These are phyloP conservation scores for Penicillium fimorum DNA, from an alignment of 495 filamentous ascomycete species.

Conservation along the genomic window DNA sequence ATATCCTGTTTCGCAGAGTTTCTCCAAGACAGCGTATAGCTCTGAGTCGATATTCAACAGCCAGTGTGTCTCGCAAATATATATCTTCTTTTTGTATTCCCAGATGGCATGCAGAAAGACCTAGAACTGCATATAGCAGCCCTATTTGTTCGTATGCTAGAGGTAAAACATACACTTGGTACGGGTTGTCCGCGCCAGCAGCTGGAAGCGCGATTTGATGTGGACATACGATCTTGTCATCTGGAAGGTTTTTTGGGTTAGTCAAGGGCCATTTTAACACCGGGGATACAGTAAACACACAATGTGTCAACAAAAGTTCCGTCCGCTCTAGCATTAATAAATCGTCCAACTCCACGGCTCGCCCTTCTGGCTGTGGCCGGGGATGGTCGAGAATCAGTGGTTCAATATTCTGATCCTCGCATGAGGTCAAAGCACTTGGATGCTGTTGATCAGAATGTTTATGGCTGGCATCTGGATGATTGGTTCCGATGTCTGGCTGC, in stretches of 20 bases:
- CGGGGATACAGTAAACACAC: slow-evolving; percentile 12
- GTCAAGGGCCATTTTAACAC: neutral
- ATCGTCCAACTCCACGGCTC: slow-evolving; percentile 5
- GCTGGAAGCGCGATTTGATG: slow-evolving; percentile 37
- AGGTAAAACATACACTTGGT: slow-evolving; percentile 36
- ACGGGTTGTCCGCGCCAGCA: slow-evolving; percentile 31
- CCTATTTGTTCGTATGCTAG: slow-evolving; percentile 38
- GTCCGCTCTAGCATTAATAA: slow-evolving; percentile 12
- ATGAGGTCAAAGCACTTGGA: no score
- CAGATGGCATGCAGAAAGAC: slow-evolving; percentile 37
- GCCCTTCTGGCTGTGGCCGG: neutral
- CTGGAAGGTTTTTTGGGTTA: slow-evolving; percentile 9
- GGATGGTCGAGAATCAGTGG: neutral
- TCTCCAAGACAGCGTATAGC: slow-evolving; percentile 35
- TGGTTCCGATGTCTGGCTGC: neutral
- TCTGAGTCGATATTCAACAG: slow-evolving; percentile 38
- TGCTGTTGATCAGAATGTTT: neutral
- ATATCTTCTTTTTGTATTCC: slow-evolving; percentile 27
- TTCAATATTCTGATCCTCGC: neutral
- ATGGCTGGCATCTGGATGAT: slow-evolving; percentile 9
- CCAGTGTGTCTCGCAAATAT: slow-evolving; percentile 28
- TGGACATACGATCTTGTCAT: slow-evolving; percentile 37
- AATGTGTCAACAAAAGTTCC: slow-evolving; percentile 26
- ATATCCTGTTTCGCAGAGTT: slow-evolving; percentile 30
- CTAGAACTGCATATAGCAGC: slow-evolving; percentile 36